phyloP scores from a whole-genome alignment of 176 grass and related monocot species.

The Musa troglodytarum region DNA sequence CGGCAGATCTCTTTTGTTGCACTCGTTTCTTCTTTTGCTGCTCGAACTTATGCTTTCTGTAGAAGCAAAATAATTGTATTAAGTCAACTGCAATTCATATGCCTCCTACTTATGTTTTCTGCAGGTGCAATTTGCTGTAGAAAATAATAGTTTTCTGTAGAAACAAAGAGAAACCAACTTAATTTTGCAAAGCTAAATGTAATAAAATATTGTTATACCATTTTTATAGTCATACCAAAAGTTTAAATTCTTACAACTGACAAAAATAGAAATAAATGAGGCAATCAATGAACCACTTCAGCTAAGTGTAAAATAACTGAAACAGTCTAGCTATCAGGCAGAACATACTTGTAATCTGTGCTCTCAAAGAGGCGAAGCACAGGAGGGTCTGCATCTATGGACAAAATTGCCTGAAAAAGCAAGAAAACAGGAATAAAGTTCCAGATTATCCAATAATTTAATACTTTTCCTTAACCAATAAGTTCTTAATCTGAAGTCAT shows the following conservation, averaged over 20 bases:
- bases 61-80: constrained; percentile 13
- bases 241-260: too few relatives aligned
- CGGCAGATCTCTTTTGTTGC: constrained; percentile 88
- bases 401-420: constrained; percentile 79
- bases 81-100: background rate
- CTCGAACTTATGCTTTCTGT: constrained; percentile 88
- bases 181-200: constrained; percentile 16
- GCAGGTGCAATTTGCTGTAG: too few relatives aligned
- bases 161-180: constrained; percentile 1
- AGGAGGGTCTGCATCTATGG: constrained; percentile 68
- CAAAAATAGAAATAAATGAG: background rate
- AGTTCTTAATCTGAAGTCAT: too few relatives aligned
- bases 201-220: background rate
- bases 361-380: constrained; percentile 77
- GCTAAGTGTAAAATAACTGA: background rate
- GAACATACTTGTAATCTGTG: constrained; percentile 66
- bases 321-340: background rate
- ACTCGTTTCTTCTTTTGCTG: constrained; percentile 85
- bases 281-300: background rate
- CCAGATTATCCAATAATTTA: constrained; percentile 13
- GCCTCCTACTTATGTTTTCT: too few relatives aligned
- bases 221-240: too few relatives aligned
- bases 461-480: background rate
- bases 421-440: background rate
- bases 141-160: too few relatives aligned